Base-by-base conservation (phyloP, 106 monocot genomes). In the Platanthera zijinensis region DNA sequence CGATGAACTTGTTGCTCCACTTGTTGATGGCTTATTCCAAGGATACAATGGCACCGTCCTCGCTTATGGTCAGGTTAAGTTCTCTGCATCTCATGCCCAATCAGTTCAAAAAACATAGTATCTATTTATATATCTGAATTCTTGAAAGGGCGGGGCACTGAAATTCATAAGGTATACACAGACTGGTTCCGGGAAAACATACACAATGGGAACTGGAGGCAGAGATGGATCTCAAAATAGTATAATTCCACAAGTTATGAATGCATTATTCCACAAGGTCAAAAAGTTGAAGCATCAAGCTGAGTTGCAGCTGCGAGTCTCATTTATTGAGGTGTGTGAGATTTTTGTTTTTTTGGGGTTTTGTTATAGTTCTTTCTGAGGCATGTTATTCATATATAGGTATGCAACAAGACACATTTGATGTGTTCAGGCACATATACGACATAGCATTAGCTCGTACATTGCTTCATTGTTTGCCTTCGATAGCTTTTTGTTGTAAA, bases 121-220 rank as follows among this genome's bases (percentile, higher is more conserved):
- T 47, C 46, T 74, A 30, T 46, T 39, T 45, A 57, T 50, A 17
- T 51, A 4, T 11, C 61, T 52, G 7, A 62, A 11, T n/a, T 53
- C 51, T 77, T 77, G 61, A 66, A 76, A 28, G 48, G 48, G 70
- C 17, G 48, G 8, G 17, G 47, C 46, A 76, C 70, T 83, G 59
- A 82, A 53, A 72, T 77, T 73, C 76, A 5, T 57, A 21, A 72
- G 52, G 32, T 77, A 18, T 64, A 15, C 63, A 64, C 93, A 99
- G 97, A 99, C 97, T n/a, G 97, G 97, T 71, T 99, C 97, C 56
- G 97, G 97, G 54, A 99, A 99, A 84, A 99, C 97, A 73, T 99
- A 94, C 80, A 99, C 97, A 8, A 99, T 99, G 97, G 97, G 97
- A 28, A 94, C 97, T 13, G 94, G 86, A 77, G 76, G 86, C 30